Base-by-base conservation (phyloP, 805 yeast genomes). In the Zygosaccharomyces siamensis region DNA sequence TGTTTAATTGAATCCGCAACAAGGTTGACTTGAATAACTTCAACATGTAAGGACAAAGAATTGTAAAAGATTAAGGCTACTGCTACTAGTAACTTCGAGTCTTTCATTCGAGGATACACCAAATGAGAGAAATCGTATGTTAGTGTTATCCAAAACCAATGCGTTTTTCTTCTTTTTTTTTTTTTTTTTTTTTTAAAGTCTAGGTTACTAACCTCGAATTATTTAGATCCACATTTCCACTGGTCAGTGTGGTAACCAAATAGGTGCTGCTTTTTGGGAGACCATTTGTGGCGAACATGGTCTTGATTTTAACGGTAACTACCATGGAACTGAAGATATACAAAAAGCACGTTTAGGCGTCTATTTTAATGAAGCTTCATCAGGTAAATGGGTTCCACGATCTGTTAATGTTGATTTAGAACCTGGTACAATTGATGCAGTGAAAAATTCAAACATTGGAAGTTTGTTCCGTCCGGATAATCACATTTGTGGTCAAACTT, bases 181-280 rank as follows among this genome's bases (percentile, higher is more conserved):
- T 21, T 26, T 12, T 23, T 21, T 26, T 23, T 26, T 21, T 8
- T 18, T 24, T 20, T 18, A 32, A 24, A 33, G 41, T 24, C 36
- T 37, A 42, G 45, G 39, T 49, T 49, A 49, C 52, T 49, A 49
- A 49, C 52, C 5, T 27, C n/a, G 37, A n/a, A 16, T 21, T 20
- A 14, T 42, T 21, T 38, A 51, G 54, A 88, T 90, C 71, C 97
- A 90, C 73, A 80, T 90, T 71, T 90, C 97, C 51, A 85, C 96
- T 50, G 98, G 98, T 72, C 98, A 90, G 77, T 89, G 97, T 81
- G 97, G 97, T 82, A 90, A 90, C 80, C 98, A 90, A 75, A 89
- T 90, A 60, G 95, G 95, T 74, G 90, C 95, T 57, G 95, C 95
- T 51, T 87, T 87, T 66, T 87, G 95, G 95, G 90, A 87, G 73